Base-by-base conservation (phyloP, 371 early-diverging fungal genomes). In the Nosema muscidifuracis region DNA sequence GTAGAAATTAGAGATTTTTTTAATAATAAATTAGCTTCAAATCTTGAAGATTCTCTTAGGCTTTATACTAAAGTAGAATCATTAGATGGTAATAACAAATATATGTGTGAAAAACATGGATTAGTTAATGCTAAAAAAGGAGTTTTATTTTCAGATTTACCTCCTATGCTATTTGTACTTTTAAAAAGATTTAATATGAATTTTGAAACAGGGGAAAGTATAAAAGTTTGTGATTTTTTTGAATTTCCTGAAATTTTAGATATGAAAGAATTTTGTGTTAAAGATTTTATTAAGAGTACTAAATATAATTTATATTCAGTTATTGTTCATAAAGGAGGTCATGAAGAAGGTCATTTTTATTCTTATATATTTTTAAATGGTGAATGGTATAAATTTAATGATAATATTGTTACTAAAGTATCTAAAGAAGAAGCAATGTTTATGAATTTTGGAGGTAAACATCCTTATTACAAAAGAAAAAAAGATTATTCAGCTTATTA, bases 161-260 rank as follows among this genome's bases (percentile, higher is more conserved):
- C 99, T 12, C 92, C 92, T 0, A 92, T 97, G 2, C 85, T 99
- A 43, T 95, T 96, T 79, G 82, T 99, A 65, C 95, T 96, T 79
- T 83, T 99, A 67, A 95, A 95, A 80, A 86, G 97, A 16, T 97
- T 96, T 78, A 93, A 93, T 80, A 94, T 94, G 81, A 95, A 98
- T 65, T 81, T 78, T 69, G 80, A 83, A 6, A 71, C 77, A 4
- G 75, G 63, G 16, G 61, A 75, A 34, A 47, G 55, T 20, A 72
- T 73, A n/a, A 81, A 77, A 88, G 90, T 93, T 82, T 95, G 96
- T 85, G 94, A 94, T 81, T 88, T 94, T n/a, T 90, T 91, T 80
- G 94, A 93, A 78, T 98, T 90, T 82, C 93, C 94, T 13, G 81
- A 85, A n/a, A 85, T 87, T 58, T 87, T 97, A 60, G 92, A 94